Percentiles rank a stretch among this genome's conserved stretches.
These are phyloP conservation scores for Chiua sp. DNA, from an alignment of 1,284 basidiomycete genomes.

Conservation along the genomic window DNA sequence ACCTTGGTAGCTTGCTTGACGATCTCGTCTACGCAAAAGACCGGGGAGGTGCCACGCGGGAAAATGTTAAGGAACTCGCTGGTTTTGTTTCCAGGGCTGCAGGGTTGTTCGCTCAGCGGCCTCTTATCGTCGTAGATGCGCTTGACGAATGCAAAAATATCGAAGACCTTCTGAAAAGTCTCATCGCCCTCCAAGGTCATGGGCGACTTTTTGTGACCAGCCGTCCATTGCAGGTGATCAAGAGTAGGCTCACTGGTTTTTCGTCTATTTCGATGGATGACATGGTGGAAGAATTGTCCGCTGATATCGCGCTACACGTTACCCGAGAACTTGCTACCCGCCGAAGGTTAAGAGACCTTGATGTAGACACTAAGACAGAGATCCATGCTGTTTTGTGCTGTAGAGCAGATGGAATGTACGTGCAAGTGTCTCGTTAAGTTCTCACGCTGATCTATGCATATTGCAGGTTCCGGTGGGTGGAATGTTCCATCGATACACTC, in stretches of 20 bases:
- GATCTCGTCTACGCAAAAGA: too few species aligned
- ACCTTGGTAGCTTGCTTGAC: too few species aligned
- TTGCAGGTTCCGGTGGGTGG: conserved; percentile 13
- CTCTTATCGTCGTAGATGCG: conserved; percentile 13
- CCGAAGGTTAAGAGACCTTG: conserved; percentile 1
- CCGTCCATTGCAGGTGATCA: conserved; percentile 14
- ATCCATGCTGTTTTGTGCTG: neutral
- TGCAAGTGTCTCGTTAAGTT: too few species aligned
- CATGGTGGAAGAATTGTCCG: conserved; percentile 2
- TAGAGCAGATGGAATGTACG: conserved; percentile 16
- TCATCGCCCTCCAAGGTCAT: neutral
- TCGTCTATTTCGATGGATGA: conserved; percentile 5
- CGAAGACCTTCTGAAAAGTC: neutral
- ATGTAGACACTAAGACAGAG: conserved; percentile 9
- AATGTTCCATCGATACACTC: conserved; percentile 8
- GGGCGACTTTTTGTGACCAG: conserved; percentile 17
- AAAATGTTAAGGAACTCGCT: too few species aligned
- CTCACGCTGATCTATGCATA: too few species aligned
- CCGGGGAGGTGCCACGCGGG: too few species aligned
- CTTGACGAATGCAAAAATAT: conserved; percentile 17
- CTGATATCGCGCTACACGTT: conserved; percentile 14
- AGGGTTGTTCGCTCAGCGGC: neutral
- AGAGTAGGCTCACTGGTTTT: neutral
- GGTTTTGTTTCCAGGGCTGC: too few species aligned
- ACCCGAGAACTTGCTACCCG: conserved; percentile 13